Base-by-base conservation (phyloP, 2,329 filamentous ascomycete genomes). In the Ophiostoma angusticollis region DNA sequence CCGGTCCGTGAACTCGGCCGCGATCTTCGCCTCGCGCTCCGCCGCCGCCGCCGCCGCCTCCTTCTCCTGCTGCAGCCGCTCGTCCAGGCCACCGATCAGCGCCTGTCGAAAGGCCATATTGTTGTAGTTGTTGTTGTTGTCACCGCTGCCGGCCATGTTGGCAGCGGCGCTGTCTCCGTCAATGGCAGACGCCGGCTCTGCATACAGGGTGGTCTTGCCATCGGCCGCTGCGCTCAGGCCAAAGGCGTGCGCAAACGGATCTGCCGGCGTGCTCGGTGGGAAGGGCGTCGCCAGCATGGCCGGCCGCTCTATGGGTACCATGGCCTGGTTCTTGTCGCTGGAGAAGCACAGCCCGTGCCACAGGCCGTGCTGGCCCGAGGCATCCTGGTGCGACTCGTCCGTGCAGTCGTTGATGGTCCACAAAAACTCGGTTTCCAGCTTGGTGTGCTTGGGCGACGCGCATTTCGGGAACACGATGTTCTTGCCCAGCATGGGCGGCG, bases 401-500 rank as follows among this genome's bases (percentile, higher is more conserved):
- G 56, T 49, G 39, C 51, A 40, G n/a, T 65, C 54, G 43, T 57
- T 59, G 58, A 69, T 55, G 60, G 64, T 56, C 62, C 53, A 74
- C 49, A 63, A 72, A 52, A 85, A 81, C 40, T 83, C 79, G 1
- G 82, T 78, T 53, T 93, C 85, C 51, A 93, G 80, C 51, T 84
- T 78, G 13, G 86, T 93, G 39, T 78, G 74, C 56, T 89, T 80
- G 6, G 89, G 89, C 19, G 87, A 94, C 9, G 72, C 68, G 54
- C 85, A 94, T 54, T 72, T 74, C 24, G 85, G 83, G 55, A 95
- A 93, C 19, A 69, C 65, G 39, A 96, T 71, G 48, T 93, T 82
- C 41, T 67, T 63, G 40, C 89, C 89, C 9, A 94, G 73, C 86
- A 96, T 93, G 9, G 89, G 89, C 29, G 89, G 89, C 44, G 76